Evolutionary conservation across 2,329 filamentous ascomycete species (phyloP), one percentile per base, ranked within the genome.

Genomic region (Dryadomyces quercus-mongolicae): DNA sequence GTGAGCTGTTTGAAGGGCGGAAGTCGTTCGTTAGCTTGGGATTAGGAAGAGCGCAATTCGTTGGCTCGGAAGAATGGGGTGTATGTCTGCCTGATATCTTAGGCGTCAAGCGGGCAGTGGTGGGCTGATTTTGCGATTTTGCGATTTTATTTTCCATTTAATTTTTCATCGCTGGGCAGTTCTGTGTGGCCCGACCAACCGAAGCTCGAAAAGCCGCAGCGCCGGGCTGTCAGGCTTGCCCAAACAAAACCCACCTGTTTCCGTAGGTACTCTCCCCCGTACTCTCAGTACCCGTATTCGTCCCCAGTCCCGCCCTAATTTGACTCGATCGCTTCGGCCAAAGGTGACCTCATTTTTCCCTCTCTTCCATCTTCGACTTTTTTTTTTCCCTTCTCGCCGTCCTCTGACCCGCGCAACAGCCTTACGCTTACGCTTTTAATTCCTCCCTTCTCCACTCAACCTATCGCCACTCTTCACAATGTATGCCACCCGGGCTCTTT

Each of bases 401-500:
- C 36, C 8, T 31, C 25, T 31, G 25, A 31, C 25, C 25, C 25
- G 25, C 25, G 25, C 25, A 31, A 31, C 25, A 31, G 25, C 25
- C 8, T 4, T 31, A 5, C 25, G 8, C n/a, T n/a, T n/a, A n/a
- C n/a, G 25, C 25, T 4, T 31, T 8, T 31, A 31, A 31, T 31
- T 44, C 42, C 20, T 49, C 21, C 9, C 10, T 44, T 48, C 34
- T 53, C 51, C 44, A 25, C 51, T 53, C 44, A 15, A 3, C 31
- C 5, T 49, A 20, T 38, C 12, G 5, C 16, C 25, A 49, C 5
- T 6, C 10, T 21, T 45, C 50, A 42, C 43, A 1, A 86, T 87
- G 84, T 80, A 77, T 69, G 73, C 83, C 66, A 82, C 84, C 65
- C 75, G 76, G 64, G 73, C 78, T 67, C 71, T 88, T 66, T 76